Conservation (phyloP, 2,329 filamentous ascomycete species). For the Dothiorella sarmentorum region DNA sequence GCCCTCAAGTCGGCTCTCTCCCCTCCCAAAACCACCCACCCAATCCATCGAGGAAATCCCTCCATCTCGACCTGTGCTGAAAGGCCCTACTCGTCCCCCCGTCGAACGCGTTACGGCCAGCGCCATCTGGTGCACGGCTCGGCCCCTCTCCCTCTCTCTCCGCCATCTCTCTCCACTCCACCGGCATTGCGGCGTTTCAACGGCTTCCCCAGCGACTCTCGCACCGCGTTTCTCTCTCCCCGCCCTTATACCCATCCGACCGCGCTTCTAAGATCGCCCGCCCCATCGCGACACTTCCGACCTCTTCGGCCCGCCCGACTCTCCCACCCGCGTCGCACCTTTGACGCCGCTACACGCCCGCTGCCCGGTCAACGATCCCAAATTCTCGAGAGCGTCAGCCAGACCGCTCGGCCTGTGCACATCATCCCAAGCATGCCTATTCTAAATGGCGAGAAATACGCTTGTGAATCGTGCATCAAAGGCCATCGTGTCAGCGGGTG, state of each 20-base stretch:
- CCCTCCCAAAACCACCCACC: conserved; percentile 23
- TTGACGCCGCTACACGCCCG: background rate
- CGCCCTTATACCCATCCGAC: background rate
- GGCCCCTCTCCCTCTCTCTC: conserved; percentile 26
- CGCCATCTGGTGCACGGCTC: conserved; percentile 39
- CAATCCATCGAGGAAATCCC: conserved; percentile 15
- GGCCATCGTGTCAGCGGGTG: conserved; percentile 99
- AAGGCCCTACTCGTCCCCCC: conserved; percentile 31
- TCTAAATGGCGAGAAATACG: conserved; percentile 88
- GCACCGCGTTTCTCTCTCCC: conserved; percentile 1
- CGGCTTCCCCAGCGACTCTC: conserved; percentile 24
- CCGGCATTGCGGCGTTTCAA: conserved; percentile 34
- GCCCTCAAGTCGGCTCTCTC: conserved; percentile 27
- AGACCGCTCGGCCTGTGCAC: conserved; percentile 19
- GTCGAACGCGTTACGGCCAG: conserved; percentile 40
- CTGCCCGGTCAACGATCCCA: background rate
- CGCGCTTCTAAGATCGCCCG: background rate
- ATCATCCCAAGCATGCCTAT: conserved; percentile 35
- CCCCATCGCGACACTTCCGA: background rate
- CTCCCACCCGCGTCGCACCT: background rate
- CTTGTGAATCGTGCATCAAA: conserved; percentile 96
- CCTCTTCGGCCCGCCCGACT: background rate
- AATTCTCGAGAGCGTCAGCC: conserved; percentile 14
- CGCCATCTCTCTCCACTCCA: conserved; percentile 22
- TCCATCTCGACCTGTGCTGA: conserved; percentile 33